Evolutionary conservation across 2,329 filamentous ascomycete species (phyloP), one percentile per base, ranked within the genome.

Genomic region (Tolypocladium cylindrosporum): DNA sequence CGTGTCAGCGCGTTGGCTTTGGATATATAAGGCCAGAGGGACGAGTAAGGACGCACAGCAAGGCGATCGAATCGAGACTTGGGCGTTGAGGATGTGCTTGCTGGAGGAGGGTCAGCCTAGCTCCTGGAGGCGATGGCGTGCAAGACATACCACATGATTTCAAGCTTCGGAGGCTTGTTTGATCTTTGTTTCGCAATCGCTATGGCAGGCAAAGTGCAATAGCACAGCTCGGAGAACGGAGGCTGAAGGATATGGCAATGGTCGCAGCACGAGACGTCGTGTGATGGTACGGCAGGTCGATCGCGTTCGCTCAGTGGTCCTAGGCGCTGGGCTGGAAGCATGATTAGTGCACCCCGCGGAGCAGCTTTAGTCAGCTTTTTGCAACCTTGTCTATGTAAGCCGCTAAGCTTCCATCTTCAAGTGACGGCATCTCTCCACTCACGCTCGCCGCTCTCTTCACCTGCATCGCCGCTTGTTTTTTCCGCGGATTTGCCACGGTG

Each of bases 61-160:
- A 62, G 92, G 90, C 58, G 92, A 94, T 67, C 94, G 90, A 76
- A 99, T 95, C 59, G 93, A 80, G 69, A 99, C 94, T 77, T 99
- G 94, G 62, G 93, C 94, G 80, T 99, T 99, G 73, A 99, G 86
- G 69, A 99, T 81, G 79, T 99, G 94, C 82, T 97, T 97, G 81
- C 94, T 97, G 66, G 34, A 34, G 55, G 58, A 55, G 1, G 16
- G 14, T 54, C 39, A 54, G 41, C 24, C 6, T n/a, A 13, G n/a
- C 34, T 36, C 8, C 21, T 11, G 48, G 7, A 21, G 24, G 5
- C 36, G 11, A 16, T 21, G 24, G 11, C 36, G 34, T 54, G 39
- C 39, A 19, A 8, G 36, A 57, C 69, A 57, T 69, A 76, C 74
- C 74, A 76, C 74, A 76, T 76, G 3, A n/a, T 27, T 41, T 10